phyloP scores from a whole-genome alignment of 2,329 filamentous ascomycete genomes.

The Botrytis cinerea region DNA sequence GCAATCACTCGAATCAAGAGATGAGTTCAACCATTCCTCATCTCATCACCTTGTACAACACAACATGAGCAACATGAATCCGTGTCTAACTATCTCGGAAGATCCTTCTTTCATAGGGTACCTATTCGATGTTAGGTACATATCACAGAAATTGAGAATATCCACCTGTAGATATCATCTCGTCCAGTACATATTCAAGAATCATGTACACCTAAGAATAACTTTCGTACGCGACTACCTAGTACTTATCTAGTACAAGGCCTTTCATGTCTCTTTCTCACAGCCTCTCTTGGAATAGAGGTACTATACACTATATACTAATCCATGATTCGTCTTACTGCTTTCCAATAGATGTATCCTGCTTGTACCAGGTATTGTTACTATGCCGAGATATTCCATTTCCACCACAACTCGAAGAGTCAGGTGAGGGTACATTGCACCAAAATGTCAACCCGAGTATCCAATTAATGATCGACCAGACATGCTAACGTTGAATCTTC shows the following conservation, averaged over 20 bases:
- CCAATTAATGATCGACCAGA: slow-evolving; percentile 22
- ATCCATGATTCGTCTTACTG: slow-evolving; percentile 19
- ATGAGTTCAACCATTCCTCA: slow-evolving; percentile 7
- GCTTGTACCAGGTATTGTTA: slow-evolving; percentile 12
- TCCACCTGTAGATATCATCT: slow-evolving; percentile 8
- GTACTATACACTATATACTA: slow-evolving; percentile 5
- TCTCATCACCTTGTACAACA: slow-evolving; percentile 19
- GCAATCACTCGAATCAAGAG: slow-evolving; percentile 17
- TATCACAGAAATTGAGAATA: slow-evolving; percentile 16
- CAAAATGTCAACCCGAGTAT: slow-evolving; percentile 15
- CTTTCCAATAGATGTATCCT: slow-evolving; percentile 12
- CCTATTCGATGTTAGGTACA: slow-evolving; percentile 10
- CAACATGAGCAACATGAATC: slow-evolving; percentile 8
- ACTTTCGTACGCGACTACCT: not conserved
- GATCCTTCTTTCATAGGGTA: slow-evolving; percentile 12
- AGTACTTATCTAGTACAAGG: not conserved
- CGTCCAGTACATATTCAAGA: slow-evolving; percentile 15
- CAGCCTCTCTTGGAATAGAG: slow-evolving; percentile 25
- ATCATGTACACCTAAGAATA: slow-evolving; percentile 8
- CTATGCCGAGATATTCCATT: slow-evolving; percentile 13
- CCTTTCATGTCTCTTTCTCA: slow-evolving; percentile 1
- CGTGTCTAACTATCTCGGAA: not conserved
- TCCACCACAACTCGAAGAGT: slow-evolving; percentile 4
- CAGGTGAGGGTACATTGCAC: slow-evolving; percentile 20
- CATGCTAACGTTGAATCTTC: slow-evolving; percentile 18